These are phyloP conservation scores for Allium sativum DNA, from an alignment of 106 monocot genomes.

Conservation along the genomic window DNA sequence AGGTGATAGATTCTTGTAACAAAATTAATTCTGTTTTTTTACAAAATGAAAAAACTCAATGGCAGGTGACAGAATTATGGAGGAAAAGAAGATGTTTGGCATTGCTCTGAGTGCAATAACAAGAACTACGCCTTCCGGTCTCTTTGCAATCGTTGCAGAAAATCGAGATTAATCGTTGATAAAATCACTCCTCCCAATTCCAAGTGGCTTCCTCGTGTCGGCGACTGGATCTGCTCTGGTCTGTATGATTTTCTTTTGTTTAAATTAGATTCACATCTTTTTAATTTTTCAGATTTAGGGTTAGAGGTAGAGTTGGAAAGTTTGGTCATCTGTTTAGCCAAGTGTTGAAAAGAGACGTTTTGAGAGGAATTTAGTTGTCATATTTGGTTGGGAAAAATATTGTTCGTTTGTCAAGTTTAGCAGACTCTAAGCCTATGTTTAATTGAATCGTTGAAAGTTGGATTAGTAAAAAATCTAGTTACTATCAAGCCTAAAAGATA, in stretches of 20 bases:
- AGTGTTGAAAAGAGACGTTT: not conserved
- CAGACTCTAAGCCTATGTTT: no score
- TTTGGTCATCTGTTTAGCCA: no score
- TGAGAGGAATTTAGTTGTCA: not conserved
- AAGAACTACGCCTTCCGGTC: slow-evolving; percentile 95
- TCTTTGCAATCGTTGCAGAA: slow-evolving; percentile 92
- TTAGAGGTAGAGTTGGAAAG: no score
- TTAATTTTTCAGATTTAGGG: not conserved
- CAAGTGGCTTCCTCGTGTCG: slow-evolving; percentile 97
- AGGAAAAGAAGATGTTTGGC: slow-evolving; percentile 89
- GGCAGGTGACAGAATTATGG: slow-evolving; percentile 1
- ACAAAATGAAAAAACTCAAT: no score
- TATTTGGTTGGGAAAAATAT: no score
- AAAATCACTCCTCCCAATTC: slow-evolving; percentile 79
- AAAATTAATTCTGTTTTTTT: no score
- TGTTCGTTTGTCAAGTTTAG: no score
- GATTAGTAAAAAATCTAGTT: no score
- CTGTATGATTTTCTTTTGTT: not conserved
- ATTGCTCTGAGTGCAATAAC: slow-evolving; percentile 77
- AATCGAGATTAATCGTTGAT: slow-evolving; percentile 91
- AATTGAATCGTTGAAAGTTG: no score
- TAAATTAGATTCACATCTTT: not conserved
- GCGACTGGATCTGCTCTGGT: slow-evolving; percentile 99
- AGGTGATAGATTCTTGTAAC: no score
- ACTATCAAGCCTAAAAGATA: no score